Percentiles rank a stretch among this genome's conserved stretches.
phyloP scores from a whole-genome alignment of 305 asterid species.

The Rubia peregrina region DNA sequence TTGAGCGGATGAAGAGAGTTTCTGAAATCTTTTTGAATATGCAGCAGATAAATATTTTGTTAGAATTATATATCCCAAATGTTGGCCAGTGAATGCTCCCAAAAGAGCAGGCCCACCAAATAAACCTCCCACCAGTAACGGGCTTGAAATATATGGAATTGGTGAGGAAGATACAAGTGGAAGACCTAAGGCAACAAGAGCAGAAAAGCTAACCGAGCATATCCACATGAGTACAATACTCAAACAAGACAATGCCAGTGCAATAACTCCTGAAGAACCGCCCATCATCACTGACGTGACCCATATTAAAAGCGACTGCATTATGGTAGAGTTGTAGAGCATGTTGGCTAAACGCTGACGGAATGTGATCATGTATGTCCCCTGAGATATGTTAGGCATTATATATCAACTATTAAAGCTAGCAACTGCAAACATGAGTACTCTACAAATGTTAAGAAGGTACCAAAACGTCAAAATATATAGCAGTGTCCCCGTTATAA shows the following conservation, averaged over 20 bases:
- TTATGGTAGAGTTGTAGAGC: slow-evolving; percentile 74
- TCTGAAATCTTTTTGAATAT: slow-evolving; percentile 35
- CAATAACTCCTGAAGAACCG: slow-evolving; percentile 58
- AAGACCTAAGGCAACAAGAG: slow-evolving; percentile 51
- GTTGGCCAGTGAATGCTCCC: slow-evolving; percentile 90
- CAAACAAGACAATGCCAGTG: slow-evolving; percentile 54
- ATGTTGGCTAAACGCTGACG: slow-evolving; percentile 65
- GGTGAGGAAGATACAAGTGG: slow-evolving; percentile 68
- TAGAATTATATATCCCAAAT: slow-evolving; percentile 54
- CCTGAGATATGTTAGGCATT: slow-evolving; percentile 35
- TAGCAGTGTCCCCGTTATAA: slow-evolving; percentile 48
- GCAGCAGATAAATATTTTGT: slow-evolving; percentile 40
- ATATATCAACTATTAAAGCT: background rate
- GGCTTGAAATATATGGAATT: slow-evolving; percentile 66
- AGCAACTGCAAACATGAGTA: slow-evolving; percentile 1
- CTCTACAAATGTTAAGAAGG: slow-evolving; percentile 1
- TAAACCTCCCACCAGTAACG: slow-evolving; percentile 69
- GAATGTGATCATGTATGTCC: slow-evolving; percentile 69
- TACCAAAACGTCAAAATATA: slow-evolving; percentile 92
- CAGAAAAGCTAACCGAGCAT: slow-evolving; percentile 50
- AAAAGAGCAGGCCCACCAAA: slow-evolving; percentile 89
- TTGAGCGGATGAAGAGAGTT: slow-evolving; percentile 40
- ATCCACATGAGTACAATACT: slow-evolving; percentile 78
- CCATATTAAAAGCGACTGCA: slow-evolving; percentile 82
- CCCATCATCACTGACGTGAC: slow-evolving; percentile 61